Base-by-base conservation (phyloP, 495 filamentous ascomycete species). In the Podospora pseudoanserina region DNA sequence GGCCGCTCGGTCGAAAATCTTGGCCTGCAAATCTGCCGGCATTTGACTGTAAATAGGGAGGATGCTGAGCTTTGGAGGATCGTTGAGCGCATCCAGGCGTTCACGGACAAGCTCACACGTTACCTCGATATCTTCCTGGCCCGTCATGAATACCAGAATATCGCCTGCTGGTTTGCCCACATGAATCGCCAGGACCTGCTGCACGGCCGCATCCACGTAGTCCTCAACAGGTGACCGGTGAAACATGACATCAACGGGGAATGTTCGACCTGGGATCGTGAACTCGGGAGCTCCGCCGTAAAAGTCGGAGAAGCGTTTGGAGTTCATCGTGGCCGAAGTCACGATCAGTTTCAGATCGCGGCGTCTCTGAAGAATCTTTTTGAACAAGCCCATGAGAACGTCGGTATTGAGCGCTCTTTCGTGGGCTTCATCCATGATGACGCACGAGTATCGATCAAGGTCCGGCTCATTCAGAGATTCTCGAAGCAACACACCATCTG, bases 351-450 rank as follows among this genome's bases (percentile, higher is more conserved):
- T 98, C 60, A 99, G 82, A 75, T 98, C 96, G 75, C 93, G 87
- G 56, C 96, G 85, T 63, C 95, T 84, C 65, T 94, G 90, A 27
- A 99, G 83, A 9, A 99, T 92, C 78, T 98, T 98, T 76, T 97
- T 99, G 78, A 99, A 90, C 27, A 99, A 85, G 0, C 96, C 96
- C 92, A 99, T 96, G 15, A 98, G 81, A 5, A 99, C 93, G 76
- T 99, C 96, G 2, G 96, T 99, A 74, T 98, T 98, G 56, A 99
- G 82, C 0, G 95, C 94, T 74, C 96, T 87, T 76, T 99, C 96
- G 83, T 99, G 96, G 3, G 96, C 96, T 81, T 99, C 96, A 78
- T 99, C 96, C 95, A 99, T 97, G 76, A 99, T 99, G 63, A 99
- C 93, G 76, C 93, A 97, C 15, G 94, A 97, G 78, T 99, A 99